A percentile compares a stretch with the other conserved stretches of the same genome.
Conservation (phyloP, 768 basidiomycete species). For the Lyophyllum atratum region DNA sequence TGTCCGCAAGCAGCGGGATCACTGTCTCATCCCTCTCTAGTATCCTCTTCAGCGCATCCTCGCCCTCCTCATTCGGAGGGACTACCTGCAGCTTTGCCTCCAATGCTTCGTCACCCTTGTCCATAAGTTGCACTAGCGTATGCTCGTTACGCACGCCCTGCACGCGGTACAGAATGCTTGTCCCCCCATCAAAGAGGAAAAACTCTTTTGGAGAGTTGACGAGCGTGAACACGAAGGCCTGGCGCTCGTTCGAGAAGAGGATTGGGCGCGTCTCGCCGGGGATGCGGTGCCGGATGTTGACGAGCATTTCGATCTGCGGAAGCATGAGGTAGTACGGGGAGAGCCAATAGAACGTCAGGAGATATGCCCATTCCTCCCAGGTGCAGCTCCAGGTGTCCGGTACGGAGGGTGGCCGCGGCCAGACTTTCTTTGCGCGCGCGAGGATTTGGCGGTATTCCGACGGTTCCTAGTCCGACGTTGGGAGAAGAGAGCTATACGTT, state of each 20-base stretch:
- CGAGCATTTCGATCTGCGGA: constrained; percentile 36
- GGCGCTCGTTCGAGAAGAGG: constrained; percentile 25
- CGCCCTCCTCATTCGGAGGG: constrained; percentile 26
- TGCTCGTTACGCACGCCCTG: constrained; percentile 14
- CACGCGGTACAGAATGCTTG: constrained; percentile 13
- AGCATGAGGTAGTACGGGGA: constrained; percentile 37
- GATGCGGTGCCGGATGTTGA: constrained; percentile 31
- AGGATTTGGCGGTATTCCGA: constrained; percentile 12
- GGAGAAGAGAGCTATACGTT: not conserved
- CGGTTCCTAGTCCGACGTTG: not conserved
- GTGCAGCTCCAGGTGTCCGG: constrained; percentile 32
- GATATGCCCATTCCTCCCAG: constrained; percentile 29
- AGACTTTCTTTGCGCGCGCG: constrained; percentile 22
- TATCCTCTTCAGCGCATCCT: constrained; percentile 25
- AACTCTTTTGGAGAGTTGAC: constrained; percentile 17
- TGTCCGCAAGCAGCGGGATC: constrained; percentile 29
- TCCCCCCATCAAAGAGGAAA: constrained; percentile 17
- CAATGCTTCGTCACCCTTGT: constrained; percentile 11
- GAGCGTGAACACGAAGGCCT: constrained; percentile 25
- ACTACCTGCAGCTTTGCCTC: constrained; percentile 10
- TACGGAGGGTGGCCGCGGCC: constrained; percentile 24
- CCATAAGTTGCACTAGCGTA: constrained; percentile 16
- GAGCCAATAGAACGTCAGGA: constrained; percentile 34
- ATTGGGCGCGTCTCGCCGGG: constrained; percentile 34
- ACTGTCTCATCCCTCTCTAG: constrained; percentile 31